phyloP scores from a whole-genome alignment of 2,329 filamentous ascomycete genomes.

The Colletotrichum camelliae region DNA sequence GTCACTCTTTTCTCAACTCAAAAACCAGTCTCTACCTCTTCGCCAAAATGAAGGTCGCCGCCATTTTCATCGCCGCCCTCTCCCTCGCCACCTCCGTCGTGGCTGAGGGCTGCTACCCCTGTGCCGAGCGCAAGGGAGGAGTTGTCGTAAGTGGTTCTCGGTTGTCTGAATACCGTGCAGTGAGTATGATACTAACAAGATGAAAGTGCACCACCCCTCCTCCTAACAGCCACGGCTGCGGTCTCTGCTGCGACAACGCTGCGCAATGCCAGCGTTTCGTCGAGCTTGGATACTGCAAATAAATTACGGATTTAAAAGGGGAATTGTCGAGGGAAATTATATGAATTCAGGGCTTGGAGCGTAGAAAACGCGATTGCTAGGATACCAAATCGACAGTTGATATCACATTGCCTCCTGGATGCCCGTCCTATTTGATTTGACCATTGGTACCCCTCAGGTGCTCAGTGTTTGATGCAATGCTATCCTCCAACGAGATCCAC shows the following conservation, averaged over 20 bases:
- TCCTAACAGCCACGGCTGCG: background rate
- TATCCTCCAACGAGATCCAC: background rate
- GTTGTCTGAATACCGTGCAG: background rate
- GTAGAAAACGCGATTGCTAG: background rate
- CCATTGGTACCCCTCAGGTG: background rate
- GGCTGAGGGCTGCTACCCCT: background rate
- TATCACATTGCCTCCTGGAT: background rate
- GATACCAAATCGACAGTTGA: background rate
- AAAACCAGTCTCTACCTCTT: background rate
- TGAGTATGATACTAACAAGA: background rate
- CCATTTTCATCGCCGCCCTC: background rate
- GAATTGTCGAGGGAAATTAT: fast-evolving
- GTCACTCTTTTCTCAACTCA: background rate
- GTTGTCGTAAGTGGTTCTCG: background rate
- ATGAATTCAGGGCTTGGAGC: background rate
- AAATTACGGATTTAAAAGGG: background rate
- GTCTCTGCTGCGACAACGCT: background rate
- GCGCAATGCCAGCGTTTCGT: background rate
- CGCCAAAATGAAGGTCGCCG: background rate
- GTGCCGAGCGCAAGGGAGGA: background rate
- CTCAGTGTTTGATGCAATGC: background rate
- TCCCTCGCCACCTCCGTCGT: background rate
- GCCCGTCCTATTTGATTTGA: background rate
- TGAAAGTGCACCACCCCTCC: background rate
- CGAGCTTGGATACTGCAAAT: background rate